phyloP scores from a whole-genome alignment of 306 rosid genomes.

The Erythrophleum fordii region DNA sequence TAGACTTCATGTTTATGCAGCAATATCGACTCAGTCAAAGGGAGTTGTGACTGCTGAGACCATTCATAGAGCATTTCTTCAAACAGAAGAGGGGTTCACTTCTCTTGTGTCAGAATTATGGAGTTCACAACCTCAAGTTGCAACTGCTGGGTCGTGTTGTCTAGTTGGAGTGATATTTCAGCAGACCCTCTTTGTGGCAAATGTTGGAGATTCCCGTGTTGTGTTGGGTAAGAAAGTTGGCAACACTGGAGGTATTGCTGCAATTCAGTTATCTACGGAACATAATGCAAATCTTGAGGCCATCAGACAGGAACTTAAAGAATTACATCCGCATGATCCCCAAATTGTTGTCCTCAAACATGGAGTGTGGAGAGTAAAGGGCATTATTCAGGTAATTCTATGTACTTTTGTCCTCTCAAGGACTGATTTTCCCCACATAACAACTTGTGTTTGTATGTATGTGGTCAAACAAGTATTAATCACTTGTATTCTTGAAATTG shows the following conservation, averaged over 20 bases:
- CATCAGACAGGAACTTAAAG: constrained; percentile 73
- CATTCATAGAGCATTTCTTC: constrained; percentile 62
- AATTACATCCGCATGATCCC: constrained; percentile 79
- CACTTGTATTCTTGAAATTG: not conserved
- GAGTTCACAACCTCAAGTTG: constrained; percentile 66
- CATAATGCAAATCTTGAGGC: constrained; percentile 85
- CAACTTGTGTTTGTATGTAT: constrained; percentile 2
- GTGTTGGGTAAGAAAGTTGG: constrained; percentile 91
- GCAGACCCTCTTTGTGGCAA: constrained; percentile 80
- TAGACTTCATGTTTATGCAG: constrained; percentile 62
- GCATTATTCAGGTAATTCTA: constrained; percentile 83
- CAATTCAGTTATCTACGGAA: constrained; percentile 81
- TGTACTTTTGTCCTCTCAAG: not conserved
- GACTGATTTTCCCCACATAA: not conserved
- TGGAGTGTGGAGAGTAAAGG: constrained; percentile 97
- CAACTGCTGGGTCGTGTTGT: constrained; percentile 87
- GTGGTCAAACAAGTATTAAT: not conserved
- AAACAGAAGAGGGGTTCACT: constrained; percentile 82
- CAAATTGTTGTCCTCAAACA: constrained; percentile 79
- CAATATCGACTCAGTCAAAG: constrained; percentile 54
- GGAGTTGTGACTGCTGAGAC: constrained; percentile 72
- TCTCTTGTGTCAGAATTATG: constrained; percentile 67
- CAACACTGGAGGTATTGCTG: constrained; percentile 78
- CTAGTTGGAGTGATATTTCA: constrained; percentile 81
- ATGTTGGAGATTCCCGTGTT: constrained; percentile 85